These are phyloP conservation scores for Coniochaeta prunicola DNA, from an alignment of 2,329 filamentous ascomycete genomes.

Conservation along the genomic window DNA sequence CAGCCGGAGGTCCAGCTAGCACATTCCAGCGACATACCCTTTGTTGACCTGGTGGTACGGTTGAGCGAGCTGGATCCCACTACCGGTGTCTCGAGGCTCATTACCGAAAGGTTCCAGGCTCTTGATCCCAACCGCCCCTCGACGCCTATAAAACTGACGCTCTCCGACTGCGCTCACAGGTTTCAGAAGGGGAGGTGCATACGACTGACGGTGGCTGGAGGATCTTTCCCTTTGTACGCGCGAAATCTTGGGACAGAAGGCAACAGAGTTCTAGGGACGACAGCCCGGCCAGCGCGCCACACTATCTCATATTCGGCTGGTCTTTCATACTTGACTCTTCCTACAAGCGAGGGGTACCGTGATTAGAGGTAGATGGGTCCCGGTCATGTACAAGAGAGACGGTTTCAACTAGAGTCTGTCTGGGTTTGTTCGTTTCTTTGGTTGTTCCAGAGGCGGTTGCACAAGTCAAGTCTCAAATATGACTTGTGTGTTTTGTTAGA, in stretches of 20 bases:
- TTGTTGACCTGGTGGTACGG: slow-evolving; percentile 5
- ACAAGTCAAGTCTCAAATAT: not conserved
- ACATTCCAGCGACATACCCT: slow-evolving; percentile 5
- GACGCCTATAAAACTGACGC: not conserved
- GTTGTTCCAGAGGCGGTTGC: not conserved
- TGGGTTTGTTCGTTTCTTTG: not conserved
- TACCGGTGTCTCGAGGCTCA: slow-evolving; percentile 1
- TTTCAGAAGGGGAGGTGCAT: not conserved
- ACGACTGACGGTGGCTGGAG: not conserved
- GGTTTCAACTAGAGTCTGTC: not conserved
- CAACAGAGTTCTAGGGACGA: not conserved
- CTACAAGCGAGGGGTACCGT: not conserved
- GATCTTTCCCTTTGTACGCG: not conserved
- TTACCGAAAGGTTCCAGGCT: slow-evolving; percentile 2
- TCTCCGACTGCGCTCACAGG: not conserved
- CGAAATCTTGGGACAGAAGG: not conserved
- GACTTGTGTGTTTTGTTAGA: not conserved
- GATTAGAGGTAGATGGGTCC: not conserved
- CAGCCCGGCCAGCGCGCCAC: not conserved
- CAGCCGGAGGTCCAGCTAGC: slow-evolving; percentile 1
- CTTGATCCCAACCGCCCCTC: slow-evolving; percentile 2
- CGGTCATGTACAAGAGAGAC: not conserved
- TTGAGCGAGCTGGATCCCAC: slow-evolving; percentile 3
- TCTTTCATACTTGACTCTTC: not conserved
- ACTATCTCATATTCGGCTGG: not conserved